Evolutionary conservation across 2,329 filamentous ascomycete genomes (phyloP).

Genomic region (Xylariaceae sp.): DNA sequence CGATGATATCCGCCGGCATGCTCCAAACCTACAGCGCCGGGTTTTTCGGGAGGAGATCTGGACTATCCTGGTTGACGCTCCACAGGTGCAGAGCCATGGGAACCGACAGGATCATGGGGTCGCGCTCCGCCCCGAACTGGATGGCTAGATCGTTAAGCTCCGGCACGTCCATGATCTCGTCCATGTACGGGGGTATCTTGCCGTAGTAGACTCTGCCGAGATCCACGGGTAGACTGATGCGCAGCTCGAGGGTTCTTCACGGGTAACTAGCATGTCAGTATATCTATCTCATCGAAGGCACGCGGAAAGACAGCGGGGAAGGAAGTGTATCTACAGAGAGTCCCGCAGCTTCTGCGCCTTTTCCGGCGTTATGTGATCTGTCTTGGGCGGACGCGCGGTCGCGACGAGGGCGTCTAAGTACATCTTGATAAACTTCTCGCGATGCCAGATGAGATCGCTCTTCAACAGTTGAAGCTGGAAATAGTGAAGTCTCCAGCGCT

Average conservation of each 20-base stretch:
- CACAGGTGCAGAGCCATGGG: constrained; percentile 22
- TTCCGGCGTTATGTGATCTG: constrained; percentile 9
- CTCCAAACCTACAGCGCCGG: constrained; percentile 25
- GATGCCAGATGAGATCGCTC: constrained; percentile 22
- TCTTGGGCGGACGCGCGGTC: constrained; percentile 18
- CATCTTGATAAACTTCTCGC: constrained; percentile 21
- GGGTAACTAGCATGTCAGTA: constrained; percentile 1
- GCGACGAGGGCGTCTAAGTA: constrained; percentile 19
- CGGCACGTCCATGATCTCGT: constrained; percentile 14
- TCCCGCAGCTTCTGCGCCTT: constrained; percentile 8
- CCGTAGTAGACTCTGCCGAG: constrained; percentile 20
- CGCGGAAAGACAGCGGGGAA: neutral
- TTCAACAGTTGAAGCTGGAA: constrained; percentile 13
- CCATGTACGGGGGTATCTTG: constrained; percentile 20
- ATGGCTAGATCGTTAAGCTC: constrained; percentile 18
- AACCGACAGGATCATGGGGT: constrained; percentile 25
- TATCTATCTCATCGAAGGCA: neutral
- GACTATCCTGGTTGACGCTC: constrained; percentile 23
- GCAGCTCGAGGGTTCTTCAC: constrained; percentile 14
- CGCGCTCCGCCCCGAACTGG: constrained; percentile 20
- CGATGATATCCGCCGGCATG: constrained; percentile 23
- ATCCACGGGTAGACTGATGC: constrained; percentile 19
- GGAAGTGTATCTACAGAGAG: constrained; percentile 7
- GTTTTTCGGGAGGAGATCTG: constrained; percentile 23
- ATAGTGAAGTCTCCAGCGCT: constrained; percentile 8